phyloP scores from a whole-genome alignment of 2,329 filamentous ascomycete genomes.

The Sarocladium kiliense region DNA sequence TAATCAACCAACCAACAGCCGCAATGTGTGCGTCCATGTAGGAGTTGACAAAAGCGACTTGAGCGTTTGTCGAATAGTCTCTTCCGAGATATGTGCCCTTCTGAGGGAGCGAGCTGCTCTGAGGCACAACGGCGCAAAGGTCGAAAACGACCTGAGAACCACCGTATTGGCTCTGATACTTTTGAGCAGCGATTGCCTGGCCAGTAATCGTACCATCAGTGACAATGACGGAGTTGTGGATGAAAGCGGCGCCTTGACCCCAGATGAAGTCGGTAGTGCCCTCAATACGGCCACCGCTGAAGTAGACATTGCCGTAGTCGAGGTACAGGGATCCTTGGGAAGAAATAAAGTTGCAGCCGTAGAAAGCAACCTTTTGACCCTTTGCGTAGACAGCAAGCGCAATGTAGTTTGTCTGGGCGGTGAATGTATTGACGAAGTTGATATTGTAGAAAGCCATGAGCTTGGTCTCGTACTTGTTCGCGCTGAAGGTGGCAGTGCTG shows the following conservation, averaged over 20 bases:
- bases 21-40: conserved; percentile 23
- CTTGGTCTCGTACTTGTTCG: conserved; percentile 23
- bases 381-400: conserved; percentile 19
- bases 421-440: conserved; percentile 19
- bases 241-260: conserved; percentile 16
- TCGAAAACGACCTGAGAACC: conserved; percentile 37
- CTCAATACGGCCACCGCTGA: conserved; percentile 35
- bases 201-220: conserved; percentile 17
- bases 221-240: conserved; percentile 13
- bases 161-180: conserved; percentile 20
- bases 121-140: conserved; percentile 29
- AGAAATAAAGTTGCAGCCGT: conserved; percentile 26
- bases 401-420: conserved; percentile 24
- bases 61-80: conserved; percentile 20
- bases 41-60: conserved; percentile 23
- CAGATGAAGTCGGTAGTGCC: conserved; percentile 40
- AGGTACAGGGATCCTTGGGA: conserved; percentile 46
- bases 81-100: conserved; percentile 21
- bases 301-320: conserved; percentile 40
- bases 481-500: conserved; percentile 18
- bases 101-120: conserved; percentile 18
- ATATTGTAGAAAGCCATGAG: conserved; percentile 24
- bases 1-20: conserved; percentile 21
- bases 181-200: conserved; percentile 22
- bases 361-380: conserved; percentile 32